Conservation (phyloP, 106 monocot species). For the Apostasia shenzhenica region DNA sequence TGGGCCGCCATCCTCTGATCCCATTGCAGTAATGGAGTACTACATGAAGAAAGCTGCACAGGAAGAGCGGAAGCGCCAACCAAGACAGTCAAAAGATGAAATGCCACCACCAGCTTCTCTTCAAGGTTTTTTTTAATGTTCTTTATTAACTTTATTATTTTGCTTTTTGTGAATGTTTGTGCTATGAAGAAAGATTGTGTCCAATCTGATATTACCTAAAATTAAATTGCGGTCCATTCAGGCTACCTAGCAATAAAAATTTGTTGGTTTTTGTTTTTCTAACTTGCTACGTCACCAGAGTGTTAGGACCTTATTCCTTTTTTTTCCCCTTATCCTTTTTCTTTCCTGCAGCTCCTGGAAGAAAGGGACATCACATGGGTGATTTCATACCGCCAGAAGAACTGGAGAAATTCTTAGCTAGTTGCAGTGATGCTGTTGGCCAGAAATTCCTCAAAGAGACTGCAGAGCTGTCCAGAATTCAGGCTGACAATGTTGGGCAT, state of each 20-base stretch:
- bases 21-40: conserved; percentile 94
- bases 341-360: conserved; percentile 22
- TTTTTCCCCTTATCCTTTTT: background rate
- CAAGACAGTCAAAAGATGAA: conserved; percentile 81
- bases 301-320: too few species aligned
- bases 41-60: conserved; percentile 98
- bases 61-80: conserved; percentile 80
- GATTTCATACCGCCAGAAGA: conserved; percentile 94
- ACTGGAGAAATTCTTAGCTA: conserved; percentile 76
- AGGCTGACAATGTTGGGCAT: conserved; percentile 96
- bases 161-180: background rate
- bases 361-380: conserved; percentile 97
- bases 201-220: too few species aligned
- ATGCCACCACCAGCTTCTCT: conserved; percentile 99
- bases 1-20: conserved; percentile 45
- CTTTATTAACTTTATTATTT: background rate
- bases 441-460: conserved; percentile 64
- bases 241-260: too few species aligned
- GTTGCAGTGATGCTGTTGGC: conserved; percentile 76
- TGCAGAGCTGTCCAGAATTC: conserved; percentile 78
- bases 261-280: too few species aligned
- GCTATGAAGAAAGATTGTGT: too few species aligned
- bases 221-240: too few species aligned
- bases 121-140: conserved; percentile 48
- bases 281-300: too few species aligned